These are phyloP conservation scores for Leucaena leucocephala DNA, from an alignment of 306 rosid species.

Conservation along the genomic window DNA sequence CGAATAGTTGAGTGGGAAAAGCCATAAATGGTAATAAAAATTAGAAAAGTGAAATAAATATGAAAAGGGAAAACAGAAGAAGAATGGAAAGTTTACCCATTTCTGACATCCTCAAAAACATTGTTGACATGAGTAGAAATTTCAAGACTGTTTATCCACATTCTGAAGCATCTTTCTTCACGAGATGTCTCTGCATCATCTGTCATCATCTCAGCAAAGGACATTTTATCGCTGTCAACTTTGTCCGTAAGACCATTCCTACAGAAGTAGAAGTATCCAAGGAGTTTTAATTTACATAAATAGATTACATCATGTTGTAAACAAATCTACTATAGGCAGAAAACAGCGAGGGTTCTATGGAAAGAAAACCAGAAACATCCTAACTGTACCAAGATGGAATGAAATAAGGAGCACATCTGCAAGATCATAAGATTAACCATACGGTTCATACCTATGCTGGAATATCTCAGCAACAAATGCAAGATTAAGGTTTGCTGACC, in stretches of 20 bases:
- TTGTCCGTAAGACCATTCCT: conserved; percentile 84
- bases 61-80: conserved; percentile 15
- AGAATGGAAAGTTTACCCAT: conserved; percentile 64
- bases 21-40: conserved; percentile 7
- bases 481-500: conserved; percentile 98
- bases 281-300: conserved; percentile 18
- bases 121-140: conserved; percentile 81
- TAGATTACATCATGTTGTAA: background rate
- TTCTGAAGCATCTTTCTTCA: conserved; percentile 95
- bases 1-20: conserved; percentile 8
- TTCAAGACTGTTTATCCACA: conserved; percentile 99
- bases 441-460: conserved; percentile 80
- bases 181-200: conserved; percentile 96
- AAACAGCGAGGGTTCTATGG: conserved; percentile 14
- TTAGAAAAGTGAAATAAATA: conserved; percentile 1
- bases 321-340: background rate
- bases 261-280: conserved; percentile 38
- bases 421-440: conserved; percentile 36
- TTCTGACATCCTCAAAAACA: conserved; percentile 95
- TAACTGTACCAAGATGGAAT: conserved; percentile 3
- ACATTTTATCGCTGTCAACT: conserved; percentile 66
- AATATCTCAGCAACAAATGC: conserved; percentile 99
- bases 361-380: conserved; percentile 19
- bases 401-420: conserved; percentile 10
- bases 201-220: conserved; percentile 98